Percentiles rank a stretch among this genome's conserved stretches.
phyloP scores from a whole-genome alignment of 208 protist species.

The Trypanosomatidae sp. region DNA sequence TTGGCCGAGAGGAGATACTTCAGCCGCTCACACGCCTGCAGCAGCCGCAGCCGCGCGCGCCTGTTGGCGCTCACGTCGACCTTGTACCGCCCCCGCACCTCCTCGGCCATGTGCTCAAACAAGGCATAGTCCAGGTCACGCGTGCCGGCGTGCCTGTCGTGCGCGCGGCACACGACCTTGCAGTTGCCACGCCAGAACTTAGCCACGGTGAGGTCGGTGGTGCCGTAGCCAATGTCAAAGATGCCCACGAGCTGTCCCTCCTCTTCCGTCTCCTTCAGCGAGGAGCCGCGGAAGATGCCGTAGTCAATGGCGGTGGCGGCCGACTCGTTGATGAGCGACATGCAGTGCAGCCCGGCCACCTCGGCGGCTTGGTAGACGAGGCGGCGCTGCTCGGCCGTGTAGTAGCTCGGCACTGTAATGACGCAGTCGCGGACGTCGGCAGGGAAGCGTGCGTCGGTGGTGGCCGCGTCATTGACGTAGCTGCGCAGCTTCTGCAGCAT shows the following conservation, averaged over 20 bases:
- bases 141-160: constrained; percentile 72
- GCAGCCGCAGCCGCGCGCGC: constrained; percentile 65
- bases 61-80: constrained; percentile 77
- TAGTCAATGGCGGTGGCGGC: constrained; percentile 85
- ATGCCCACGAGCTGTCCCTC: constrained; percentile 74
- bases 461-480: constrained; percentile 67
- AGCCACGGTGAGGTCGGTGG: constrained; percentile 57
- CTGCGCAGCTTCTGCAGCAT: constrained; percentile 62
- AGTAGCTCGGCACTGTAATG: constrained; percentile 80
- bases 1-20: constrained; percentile 89
- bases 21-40: constrained; percentile 76
- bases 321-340: constrained; percentile 85
- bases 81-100: constrained; percentile 80
- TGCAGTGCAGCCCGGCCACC: constrained; percentile 78
- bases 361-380: constrained; percentile 73
- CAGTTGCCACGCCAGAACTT: constrained; percentile 79
- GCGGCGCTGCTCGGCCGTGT: constrained; percentile 68
- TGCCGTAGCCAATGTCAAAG: constrained; percentile 81
- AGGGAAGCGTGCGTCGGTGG: constrained; percentile 33
- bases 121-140: constrained; percentile 79
- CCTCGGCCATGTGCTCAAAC: constrained; percentile 48
- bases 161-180: constrained; percentile 62
- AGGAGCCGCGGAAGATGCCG: constrained; percentile 75
- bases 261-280: constrained; percentile 71
- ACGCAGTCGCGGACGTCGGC: constrained; percentile 71